These are phyloP conservation scores for Gloeopeniophorella convolvens DNA, from an alignment of 768 basidiomycete species.

Conservation along the genomic window DNA sequence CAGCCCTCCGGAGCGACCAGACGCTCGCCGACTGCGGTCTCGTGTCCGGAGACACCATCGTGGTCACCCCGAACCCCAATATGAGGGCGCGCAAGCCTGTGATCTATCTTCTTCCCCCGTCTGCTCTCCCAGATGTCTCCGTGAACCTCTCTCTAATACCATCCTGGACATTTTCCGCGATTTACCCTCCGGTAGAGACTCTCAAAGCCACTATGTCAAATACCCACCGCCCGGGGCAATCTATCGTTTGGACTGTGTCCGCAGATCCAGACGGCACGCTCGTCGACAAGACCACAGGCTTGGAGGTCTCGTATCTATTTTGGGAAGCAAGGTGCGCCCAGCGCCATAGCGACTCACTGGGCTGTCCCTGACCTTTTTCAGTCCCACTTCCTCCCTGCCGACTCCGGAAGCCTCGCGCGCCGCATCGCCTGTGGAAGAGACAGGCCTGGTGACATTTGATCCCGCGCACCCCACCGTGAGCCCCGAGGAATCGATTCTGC, in stretches of 20 bases:
- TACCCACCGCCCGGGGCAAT: neutral
- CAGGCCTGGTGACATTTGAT: constrained; percentile 1
- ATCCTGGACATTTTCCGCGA: constrained; percentile 5
- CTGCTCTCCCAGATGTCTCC: constrained; percentile 1
- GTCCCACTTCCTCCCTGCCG: neutral
- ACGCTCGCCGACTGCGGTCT: neutral
- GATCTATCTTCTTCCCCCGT: constrained; percentile 10
- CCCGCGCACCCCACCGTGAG: constrained; percentile 1
- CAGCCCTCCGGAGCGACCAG: neutral
- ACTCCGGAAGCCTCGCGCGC: neutral
- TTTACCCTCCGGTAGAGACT: constrained; percentile 1
- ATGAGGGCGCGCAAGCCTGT: constrained; percentile 2
- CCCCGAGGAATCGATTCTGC: constrained; percentile 15
- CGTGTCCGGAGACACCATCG: neutral
- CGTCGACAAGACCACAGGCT: neutral
- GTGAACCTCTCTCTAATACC: neutral
- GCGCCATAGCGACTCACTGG: too few relatives aligned
- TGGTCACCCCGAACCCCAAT: neutral
- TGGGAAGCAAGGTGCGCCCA: constrained; percentile 13
- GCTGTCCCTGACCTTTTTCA: constrained; percentile 3
- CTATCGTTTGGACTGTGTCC: constrained; percentile 3
- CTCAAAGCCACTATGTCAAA: neutral
- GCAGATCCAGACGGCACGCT: constrained; percentile 11
- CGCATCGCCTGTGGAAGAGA: neutral
- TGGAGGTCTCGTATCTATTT: constrained; percentile 10